A percentile compares a stretch with the other conserved stretches of the same genome.
These are phyloP conservation scores for Tylopilus subfusipes DNA, from an alignment of 768 basidiomycete species.

Conservation along the genomic window DNA sequence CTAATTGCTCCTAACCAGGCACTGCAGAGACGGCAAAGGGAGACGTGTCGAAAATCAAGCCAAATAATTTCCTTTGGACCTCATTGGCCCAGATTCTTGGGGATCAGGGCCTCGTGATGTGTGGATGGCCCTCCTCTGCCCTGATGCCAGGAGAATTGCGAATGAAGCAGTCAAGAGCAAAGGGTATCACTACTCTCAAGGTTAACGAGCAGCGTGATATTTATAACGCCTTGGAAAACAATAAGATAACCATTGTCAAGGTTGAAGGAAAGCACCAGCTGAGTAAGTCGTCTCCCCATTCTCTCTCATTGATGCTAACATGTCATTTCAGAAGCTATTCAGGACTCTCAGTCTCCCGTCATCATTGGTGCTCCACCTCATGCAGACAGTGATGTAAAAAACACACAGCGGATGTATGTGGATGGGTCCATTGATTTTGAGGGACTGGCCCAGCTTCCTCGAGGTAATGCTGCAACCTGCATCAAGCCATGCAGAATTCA, in stretches of 20 bases:
- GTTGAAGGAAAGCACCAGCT: not conserved
- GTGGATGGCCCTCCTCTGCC: not conserved
- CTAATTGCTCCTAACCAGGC: too few relatives aligned
- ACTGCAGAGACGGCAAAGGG: too few relatives aligned
- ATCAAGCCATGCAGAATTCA: too few relatives aligned
- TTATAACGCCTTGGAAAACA: not conserved
- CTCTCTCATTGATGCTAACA: not conserved
- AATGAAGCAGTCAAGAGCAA: not conserved
- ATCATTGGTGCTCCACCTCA: not conserved
- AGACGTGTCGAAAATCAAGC: too few relatives aligned
- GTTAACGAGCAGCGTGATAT: not conserved
- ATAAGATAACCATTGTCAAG: not conserved
- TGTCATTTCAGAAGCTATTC: not conserved
- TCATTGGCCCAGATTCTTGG: not conserved
- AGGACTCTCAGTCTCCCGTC: not conserved
- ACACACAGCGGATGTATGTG: too few relatives aligned
- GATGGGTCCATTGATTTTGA: too few relatives aligned
- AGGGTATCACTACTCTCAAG: slow-evolving; percentile 6
- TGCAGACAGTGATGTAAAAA: not conserved
- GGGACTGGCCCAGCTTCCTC: too few relatives aligned
- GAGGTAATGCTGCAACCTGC: too few relatives aligned
- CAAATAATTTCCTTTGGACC: too few relatives aligned
- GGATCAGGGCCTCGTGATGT: slow-evolving; percentile 1
- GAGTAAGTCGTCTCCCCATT: not conserved
- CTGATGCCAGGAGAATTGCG: not conserved